These are phyloP conservation scores for Schizonepeta tenuifolia DNA, from an alignment of 257 asterid genomes.

Conservation along the genomic window DNA sequence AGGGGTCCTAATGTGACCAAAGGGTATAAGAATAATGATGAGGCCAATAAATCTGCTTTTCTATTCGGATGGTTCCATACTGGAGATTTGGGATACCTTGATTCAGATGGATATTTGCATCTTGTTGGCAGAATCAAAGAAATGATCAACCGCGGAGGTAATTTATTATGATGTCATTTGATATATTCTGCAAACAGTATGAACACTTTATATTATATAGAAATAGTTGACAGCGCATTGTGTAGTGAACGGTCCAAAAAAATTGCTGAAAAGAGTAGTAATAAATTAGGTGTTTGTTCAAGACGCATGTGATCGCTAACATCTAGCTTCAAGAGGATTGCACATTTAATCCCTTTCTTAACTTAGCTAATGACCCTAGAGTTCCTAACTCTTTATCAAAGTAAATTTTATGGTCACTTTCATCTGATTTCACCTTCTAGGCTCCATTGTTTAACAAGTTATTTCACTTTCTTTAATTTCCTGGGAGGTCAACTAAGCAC, in stretches of 20 bases:
- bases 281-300: background rate
- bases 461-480: background rate
- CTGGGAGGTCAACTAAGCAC: background rate
- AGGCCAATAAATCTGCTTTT: conserved; percentile 81
- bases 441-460: background rate
- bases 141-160: conserved; percentile 97
- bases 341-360: background rate
- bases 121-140: conserved; percentile 95
- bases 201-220: background rate
- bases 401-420: background rate
- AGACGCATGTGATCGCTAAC: background rate
- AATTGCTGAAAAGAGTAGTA: background rate
- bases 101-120: conserved; percentile 82
- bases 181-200: background rate
- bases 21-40: conserved; percentile 83
- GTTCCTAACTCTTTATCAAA: background rate
- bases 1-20: conserved; percentile 84
- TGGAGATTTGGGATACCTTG: conserved; percentile 79
- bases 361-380: no score
- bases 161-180: background rate
- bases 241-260: background rate
- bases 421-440: background rate
- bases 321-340: background rate
- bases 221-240: background rate
- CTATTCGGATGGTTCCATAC: conserved; percentile 91